A percentile compares a stretch with the other conserved stretches of the same genome.
Conservation (phyloP, 2,329 filamentous ascomycete species). For the Zarea fungicola region DNA sequence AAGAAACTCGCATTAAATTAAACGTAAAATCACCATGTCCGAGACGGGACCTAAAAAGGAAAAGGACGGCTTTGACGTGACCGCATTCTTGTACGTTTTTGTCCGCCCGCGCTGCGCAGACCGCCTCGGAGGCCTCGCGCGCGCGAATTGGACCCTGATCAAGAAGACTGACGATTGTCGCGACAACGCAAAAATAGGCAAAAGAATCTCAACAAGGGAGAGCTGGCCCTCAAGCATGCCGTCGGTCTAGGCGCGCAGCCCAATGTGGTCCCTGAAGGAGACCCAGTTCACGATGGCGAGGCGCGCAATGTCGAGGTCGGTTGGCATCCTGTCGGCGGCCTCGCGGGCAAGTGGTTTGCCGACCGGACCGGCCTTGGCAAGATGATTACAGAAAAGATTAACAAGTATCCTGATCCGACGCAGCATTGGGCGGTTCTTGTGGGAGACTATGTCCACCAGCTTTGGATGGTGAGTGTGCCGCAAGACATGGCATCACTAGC, state of each 20-base stretch:
- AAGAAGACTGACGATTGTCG: neutral
- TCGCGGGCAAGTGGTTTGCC: conserved; percentile 54
- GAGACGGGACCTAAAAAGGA: neutral
- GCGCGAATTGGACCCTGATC: too few relatives aligned
- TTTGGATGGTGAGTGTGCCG: conserved; percentile 49
- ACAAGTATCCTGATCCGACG: conserved; percentile 52
- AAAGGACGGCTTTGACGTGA: conserved; percentile 10
- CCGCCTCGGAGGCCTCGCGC: neutral
- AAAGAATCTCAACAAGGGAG: conserved; percentile 30
- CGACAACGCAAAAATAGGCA: conserved; percentile 17
- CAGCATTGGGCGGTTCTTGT: conserved; percentile 57
- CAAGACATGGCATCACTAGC: too few relatives aligned
- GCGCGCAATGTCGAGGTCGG: conserved; percentile 43
- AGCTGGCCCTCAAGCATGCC: conserved; percentile 31
- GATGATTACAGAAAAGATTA: conserved; percentile 50
- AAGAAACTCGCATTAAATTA: neutral
- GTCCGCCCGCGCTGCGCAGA: neutral
- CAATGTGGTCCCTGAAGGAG: conserved; percentile 26
- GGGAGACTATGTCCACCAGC: conserved; percentile 48
- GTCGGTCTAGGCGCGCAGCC: conserved; percentile 26
- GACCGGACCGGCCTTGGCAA: conserved; percentile 50
- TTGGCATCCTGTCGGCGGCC: conserved; percentile 54
- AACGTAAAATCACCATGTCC: neutral
- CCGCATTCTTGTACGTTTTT: conserved; percentile 6
- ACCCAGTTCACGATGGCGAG: conserved; percentile 25